These are phyloP conservation scores for Stagonosporopsis cucurbitacearum DNA, from an alignment of 2,329 filamentous ascomycete genomes.

Conservation along the genomic window DNA sequence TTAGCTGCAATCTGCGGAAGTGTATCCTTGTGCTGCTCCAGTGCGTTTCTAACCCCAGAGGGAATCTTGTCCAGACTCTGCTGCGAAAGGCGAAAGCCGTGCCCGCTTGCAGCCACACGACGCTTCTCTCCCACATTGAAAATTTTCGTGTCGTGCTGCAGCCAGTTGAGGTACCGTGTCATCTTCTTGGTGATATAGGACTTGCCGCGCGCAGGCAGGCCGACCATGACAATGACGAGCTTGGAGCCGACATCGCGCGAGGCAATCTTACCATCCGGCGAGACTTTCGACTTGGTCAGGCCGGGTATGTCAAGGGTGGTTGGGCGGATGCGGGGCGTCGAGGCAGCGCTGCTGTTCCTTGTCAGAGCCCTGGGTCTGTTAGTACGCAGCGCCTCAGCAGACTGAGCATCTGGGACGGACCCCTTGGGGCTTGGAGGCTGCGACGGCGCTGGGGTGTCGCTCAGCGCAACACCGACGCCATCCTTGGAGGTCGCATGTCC, in stretches of 20 bases:
- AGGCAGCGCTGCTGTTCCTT: constrained; percentile 75
- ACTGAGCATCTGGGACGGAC: constrained; percentile 52
- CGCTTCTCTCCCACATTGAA: constrained; percentile 97
- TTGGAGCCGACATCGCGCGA: constrained; percentile 94
- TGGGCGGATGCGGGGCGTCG: constrained; percentile 83
- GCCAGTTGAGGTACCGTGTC: constrained; percentile 92
- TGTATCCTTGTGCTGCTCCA: constrained; percentile 37
- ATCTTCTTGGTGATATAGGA: constrained; percentile 99
- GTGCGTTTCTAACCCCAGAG: constrained; percentile 30
- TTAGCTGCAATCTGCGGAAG: constrained; percentile 56
- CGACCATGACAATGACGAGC: constrained; percentile 98
- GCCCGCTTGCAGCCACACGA: constrained; percentile 74
- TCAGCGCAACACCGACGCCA: constrained; percentile 62
- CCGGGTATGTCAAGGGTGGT: constrained; percentile 97
- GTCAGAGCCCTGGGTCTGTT: constrained; percentile 64
- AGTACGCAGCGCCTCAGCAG: constrained; percentile 24
- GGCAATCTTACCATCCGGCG: constrained; percentile 92
- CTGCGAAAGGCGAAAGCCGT: constrained; percentile 50
- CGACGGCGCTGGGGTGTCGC: constrained; percentile 69
- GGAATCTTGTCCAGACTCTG: constrained; percentile 38
- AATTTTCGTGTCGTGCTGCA: constrained; percentile 93
- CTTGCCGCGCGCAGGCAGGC: constrained; percentile 91
- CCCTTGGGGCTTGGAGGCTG: constrained; percentile 68
- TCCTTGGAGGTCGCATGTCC: constrained; percentile 36
- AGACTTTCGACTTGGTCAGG: constrained; percentile 92